phyloP scores from a whole-genome alignment of 208 protist genomes.

The Tritrichomonas musculus region DNA sequence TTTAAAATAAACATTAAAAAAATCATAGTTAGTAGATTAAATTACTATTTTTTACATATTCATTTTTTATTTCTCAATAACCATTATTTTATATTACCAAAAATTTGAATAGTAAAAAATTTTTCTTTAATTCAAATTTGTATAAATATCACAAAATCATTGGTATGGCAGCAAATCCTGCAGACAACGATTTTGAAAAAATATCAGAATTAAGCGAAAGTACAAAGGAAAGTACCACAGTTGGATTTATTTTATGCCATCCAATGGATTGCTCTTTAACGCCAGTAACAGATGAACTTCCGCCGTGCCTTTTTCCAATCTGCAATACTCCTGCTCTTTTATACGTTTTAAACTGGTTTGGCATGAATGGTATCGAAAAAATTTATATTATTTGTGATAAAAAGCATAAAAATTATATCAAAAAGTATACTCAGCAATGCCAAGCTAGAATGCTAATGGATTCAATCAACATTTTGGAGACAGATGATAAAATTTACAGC shows the following conservation, averaged over 20 bases:
- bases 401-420: background rate
- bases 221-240: background rate
- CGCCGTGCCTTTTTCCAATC: background rate
- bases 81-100: too few species aligned
- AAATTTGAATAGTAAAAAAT: too few species aligned
- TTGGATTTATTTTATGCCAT: slow-evolving; percentile 19
- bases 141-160: too few species aligned
- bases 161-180: too few species aligned
- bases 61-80: too few species aligned
- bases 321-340: background rate
- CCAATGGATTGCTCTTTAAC: background rate
- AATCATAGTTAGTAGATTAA: too few species aligned
- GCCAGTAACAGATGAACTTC: background rate
- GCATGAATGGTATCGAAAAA: background rate
- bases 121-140: too few species aligned
- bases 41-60: too few species aligned
- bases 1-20: too few species aligned
- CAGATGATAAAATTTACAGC: background rate
- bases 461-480: background rate
- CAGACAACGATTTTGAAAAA: too few species aligned
- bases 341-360: background rate
- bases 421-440: background rate
- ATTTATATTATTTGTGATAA: background rate
- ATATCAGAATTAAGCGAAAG: too few species aligned
- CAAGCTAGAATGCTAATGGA: background rate